Conservation (phyloP, 805 yeast species). For the Clavispora vitiphila region DNA sequence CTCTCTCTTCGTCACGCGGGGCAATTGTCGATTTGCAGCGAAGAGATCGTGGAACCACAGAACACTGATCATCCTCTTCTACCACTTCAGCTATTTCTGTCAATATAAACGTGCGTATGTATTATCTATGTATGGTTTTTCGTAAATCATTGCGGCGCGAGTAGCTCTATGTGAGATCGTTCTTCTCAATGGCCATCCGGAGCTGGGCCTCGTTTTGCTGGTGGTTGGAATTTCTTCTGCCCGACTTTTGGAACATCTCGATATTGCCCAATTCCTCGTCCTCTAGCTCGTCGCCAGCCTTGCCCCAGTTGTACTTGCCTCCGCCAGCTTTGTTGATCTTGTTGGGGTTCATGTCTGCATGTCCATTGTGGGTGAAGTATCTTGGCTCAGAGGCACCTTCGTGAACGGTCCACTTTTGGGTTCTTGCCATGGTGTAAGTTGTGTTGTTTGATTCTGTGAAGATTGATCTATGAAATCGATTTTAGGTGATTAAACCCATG, state of each 20-base stretch:
- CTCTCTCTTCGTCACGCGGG: too few relatives aligned
- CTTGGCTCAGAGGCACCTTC: slow-evolving; percentile 57
- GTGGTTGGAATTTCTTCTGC: slow-evolving; percentile 40
- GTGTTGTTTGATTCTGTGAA: not conserved
- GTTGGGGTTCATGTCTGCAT: slow-evolving; percentile 63
- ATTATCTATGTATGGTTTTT: not conserved
- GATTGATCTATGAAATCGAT: not conserved
- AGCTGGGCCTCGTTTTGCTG: slow-evolving; percentile 26
- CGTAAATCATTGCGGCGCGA: not conserved
- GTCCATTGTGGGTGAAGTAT: slow-evolving; percentile 78
- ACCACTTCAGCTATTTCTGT: too few relatives aligned
- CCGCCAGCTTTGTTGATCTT: slow-evolving; percentile 78
- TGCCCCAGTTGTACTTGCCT: slow-evolving; percentile 88
- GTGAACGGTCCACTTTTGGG: slow-evolving; percentile 69
- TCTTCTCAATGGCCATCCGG: slow-evolving; percentile 17
- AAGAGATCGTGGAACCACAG: too few relatives aligned
- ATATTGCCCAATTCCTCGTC: slow-evolving; percentile 37
- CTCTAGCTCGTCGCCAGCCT: slow-evolving; percentile 69
- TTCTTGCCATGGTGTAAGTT: slow-evolving; percentile 60
- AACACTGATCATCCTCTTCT: too few relatives aligned
- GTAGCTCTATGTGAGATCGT: slow-evolving; percentile 5
- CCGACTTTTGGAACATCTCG: slow-evolving; percentile 17
- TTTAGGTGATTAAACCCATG: not conserved
- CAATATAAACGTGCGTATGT: too few relatives aligned
- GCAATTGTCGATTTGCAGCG: too few relatives aligned